Conservation (phyloP, 257 asterid genomes). For the Gardenia jasminoides region DNA sequence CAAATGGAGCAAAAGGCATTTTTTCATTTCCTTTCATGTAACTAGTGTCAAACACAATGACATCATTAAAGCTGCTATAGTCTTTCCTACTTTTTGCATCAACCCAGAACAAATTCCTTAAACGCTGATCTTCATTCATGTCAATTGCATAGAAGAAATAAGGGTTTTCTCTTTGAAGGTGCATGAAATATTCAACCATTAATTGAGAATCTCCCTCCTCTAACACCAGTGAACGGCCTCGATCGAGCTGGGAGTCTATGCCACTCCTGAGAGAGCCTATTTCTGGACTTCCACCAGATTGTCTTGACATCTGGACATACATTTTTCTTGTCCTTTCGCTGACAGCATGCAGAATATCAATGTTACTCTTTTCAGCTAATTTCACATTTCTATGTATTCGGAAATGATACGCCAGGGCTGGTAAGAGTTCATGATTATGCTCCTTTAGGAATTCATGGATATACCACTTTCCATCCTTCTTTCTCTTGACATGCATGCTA, state of each 20-base stretch:
- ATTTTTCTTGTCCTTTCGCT: slow-evolving; percentile 91
- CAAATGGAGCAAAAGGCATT: slow-evolving; percentile 76
- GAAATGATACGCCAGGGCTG: slow-evolving; percentile 93
- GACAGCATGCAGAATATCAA: slow-evolving; percentile 87
- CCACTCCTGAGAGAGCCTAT: slow-evolving; percentile 41
- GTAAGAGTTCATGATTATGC: slow-evolving; percentile 95
- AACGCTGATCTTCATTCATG: slow-evolving; percentile 78
- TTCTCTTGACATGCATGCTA: slow-evolving; percentile 94
- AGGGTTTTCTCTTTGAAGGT: slow-evolving; percentile 71
- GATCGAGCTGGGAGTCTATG: slow-evolving; percentile 52
- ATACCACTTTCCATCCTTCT: slow-evolving; percentile 88
- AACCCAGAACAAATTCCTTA: slow-evolving; percentile 91
- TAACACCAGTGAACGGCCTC: slow-evolving; percentile 58
- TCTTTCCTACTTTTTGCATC: slow-evolving; percentile 90
- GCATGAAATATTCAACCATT: slow-evolving; percentile 74
- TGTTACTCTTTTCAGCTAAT: slow-evolving; percentile 84
- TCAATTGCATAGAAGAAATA: slow-evolving; percentile 78
- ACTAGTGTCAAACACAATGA: slow-evolving; percentile 70
- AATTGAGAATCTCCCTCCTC: slow-evolving; percentile 93
- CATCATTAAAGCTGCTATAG: slow-evolving; percentile 71
- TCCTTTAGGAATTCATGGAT: slow-evolving; percentile 85
- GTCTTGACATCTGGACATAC: slow-evolving; percentile 96
- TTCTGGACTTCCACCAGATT: slow-evolving; percentile 46
- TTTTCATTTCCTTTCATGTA: slow-evolving; percentile 72
- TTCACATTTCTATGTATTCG: slow-evolving; percentile 85